Base-by-base conservation (phyloP, 2,329 filamentous ascomycete species). In the Fusarium sp. region DNA sequence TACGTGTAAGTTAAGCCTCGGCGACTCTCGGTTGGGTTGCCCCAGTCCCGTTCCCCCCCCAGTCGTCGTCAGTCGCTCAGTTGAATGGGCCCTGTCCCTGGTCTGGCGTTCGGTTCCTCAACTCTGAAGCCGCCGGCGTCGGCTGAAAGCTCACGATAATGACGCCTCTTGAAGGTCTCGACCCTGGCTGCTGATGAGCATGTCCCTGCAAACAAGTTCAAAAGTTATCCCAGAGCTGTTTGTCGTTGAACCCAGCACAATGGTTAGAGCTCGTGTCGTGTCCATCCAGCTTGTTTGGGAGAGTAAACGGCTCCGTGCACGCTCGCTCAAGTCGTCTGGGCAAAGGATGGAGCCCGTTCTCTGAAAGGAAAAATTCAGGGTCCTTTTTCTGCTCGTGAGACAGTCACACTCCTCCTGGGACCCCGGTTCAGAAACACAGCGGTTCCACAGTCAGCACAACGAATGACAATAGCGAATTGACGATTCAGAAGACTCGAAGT, bases 351-450 rank as follows among this genome's bases (percentile, higher is more conserved):
- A 53, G 61, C 44, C 31, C 34, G 28, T 23, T 53, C 50, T 50
- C 47, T 38, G 33, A 26, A 18, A 37, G 31, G 44, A 54, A 57
- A 57, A 68, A 71, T 70, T 40, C 69, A 71, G 64, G 72, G 70
- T 69, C 62, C 62, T 72, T 68, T 57, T 41, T 61, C 37, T 52
- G 60, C 23, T 65, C 68, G 64, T 73, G 66, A 74, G 72, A 74
- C 72, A 74, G 58, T 61, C 57, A 49, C 59, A 63, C 66, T 60
- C n/a, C 23, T 45, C 38, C 62, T 65, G 34, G 61, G 68, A 56
- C 56, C 65, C 61, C 49, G 64, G 65, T 53, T 73, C 53, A 67
- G 59, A 74, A 71, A 72, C 71, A 65, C 38, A 34, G 62, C 57
- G 62, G 68, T 60, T 63, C 68, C 70, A 72, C 72, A 50, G 33